Conservation (phyloP, 495 filamentous ascomycete species). For the Neurospora intermedia region DNA sequence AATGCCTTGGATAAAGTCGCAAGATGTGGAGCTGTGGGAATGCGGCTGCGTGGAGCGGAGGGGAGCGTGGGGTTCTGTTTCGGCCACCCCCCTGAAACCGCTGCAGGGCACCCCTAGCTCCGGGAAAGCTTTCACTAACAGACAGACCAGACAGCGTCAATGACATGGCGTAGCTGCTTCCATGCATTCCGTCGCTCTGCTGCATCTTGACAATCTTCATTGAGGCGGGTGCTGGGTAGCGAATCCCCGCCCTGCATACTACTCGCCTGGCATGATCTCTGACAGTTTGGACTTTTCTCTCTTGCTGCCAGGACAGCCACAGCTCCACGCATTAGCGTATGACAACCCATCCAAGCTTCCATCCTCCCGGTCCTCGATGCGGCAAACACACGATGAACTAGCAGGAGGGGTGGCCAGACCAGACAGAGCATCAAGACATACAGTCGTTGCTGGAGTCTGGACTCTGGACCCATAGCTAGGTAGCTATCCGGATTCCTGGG, state of each 20-base stretch:
- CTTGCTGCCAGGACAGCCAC: background rate
- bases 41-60: background rate
- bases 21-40: background rate
- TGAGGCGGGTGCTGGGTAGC: background rate
- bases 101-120: slow-evolving; percentile 1
- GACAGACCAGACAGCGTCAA: background rate
- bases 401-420: background rate
- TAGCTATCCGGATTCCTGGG: background rate
- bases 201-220: background rate
- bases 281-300: too few species aligned
- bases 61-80: slow-evolving; percentile 7
- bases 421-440: background rate
- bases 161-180: slow-evolving; percentile 14
- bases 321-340: background rate
- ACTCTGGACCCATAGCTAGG: background rate
- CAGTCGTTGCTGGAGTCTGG: background rate
- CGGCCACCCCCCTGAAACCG: background rate
- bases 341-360: background rate
- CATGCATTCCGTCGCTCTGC: background rate
- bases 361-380: too few species aligned
- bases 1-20: slow-evolving; percentile 22
- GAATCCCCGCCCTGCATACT: background rate
- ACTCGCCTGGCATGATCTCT: background rate
- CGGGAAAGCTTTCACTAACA: background rate
- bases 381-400: background rate